Evolutionary conservation across 495 filamentous ascomycete genomes (phyloP).

Genomic region (Aspergillus cavernicola): DNA sequence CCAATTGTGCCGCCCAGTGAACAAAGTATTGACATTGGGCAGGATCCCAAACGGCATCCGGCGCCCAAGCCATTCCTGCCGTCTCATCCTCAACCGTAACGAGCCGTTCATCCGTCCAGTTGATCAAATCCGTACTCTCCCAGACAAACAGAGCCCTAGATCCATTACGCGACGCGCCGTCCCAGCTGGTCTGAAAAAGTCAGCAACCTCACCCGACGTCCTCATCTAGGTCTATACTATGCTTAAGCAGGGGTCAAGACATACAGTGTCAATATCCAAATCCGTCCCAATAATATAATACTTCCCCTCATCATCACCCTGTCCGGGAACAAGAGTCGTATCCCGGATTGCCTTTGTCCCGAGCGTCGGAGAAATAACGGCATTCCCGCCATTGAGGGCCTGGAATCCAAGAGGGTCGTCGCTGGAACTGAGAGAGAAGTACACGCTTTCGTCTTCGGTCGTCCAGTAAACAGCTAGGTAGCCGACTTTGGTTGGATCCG

Average conservation of each 20-base stretch:
- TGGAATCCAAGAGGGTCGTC: conserved; percentile 6
- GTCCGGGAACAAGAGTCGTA: conserved; percentile 7
- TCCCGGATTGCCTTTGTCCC: conserved; percentile 17
- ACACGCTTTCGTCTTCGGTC: conserved; percentile 18
- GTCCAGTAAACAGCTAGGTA: conserved; percentile 19
- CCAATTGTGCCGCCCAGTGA: conserved; percentile 18
- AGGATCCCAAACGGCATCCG: conserved; percentile 19
- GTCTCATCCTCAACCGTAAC: conserved; percentile 15
- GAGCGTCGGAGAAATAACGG: conserved; percentile 12
- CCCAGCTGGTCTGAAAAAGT: conserved; percentile 13
- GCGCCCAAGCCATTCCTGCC: conserved; percentile 19
- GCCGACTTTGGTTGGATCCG: conserved; percentile 11
- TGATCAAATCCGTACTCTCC: conserved; percentile 17
- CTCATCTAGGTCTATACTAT: too few relatives aligned
- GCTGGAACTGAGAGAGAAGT: conserved; percentile 17
- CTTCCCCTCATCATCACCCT: conserved; percentile 12
- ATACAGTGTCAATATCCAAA: conserved; percentile 14
- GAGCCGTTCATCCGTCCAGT: conserved; percentile 12
- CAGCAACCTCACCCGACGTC: not conserved
- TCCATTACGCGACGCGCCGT: conserved; percentile 9
- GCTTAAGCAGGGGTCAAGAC: not conserved
- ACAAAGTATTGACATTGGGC: conserved; percentile 16
- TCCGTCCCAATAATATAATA: conserved; percentile 20
- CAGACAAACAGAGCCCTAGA: conserved; percentile 16
- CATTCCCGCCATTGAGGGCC: conserved; percentile 3